Evolutionary conservation across 2,329 filamentous ascomycete genomes (phyloP), one percentile per base, ranked within the genome.

Genomic region (Tolypocladium tropicale): DNA sequence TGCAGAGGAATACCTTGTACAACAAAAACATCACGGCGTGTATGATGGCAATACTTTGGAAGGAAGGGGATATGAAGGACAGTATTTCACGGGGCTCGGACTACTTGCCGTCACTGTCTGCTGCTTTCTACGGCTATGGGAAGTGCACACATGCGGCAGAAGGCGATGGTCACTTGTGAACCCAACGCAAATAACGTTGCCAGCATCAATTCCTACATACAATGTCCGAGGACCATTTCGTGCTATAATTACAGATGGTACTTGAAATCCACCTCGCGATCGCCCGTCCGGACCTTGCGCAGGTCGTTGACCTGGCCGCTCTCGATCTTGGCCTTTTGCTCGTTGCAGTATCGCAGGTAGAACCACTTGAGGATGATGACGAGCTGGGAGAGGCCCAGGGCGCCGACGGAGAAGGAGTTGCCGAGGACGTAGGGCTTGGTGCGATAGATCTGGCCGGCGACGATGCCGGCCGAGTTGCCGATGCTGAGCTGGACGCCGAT

Each of bases 401-500:
- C 60, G 0, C 59, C 68, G 1, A 70, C 57, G 0, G 64, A 67
- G 49, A 63, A 64, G 28, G 39, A 30, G 30, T 64, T 62, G 0
- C 70, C 70, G 11, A 72, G 60, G 7, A 64, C 54, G n/a, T 72
- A 74, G 50, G 60, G 68, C 51, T 58, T 63, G 49, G 53, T 64
- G 18, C 68, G 63, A 52, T 72, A 73, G 25, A 73, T 70, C 58
- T 73, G 71, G 1, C 69, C 68, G 5, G 70, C 64, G 4, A 78
- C 72, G 21, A 78, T 70, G 18, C 76, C 76, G 1, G 76, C 76
- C 1, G 69, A 69, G 56, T 78, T 78, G 1, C 73, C 76, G 18
- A 77, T 70, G 7, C 73, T 73, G 56, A 75, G 72, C 56, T 76
- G 72, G 53, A 76, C 62, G 10, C 76, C 76, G 50, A 78, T 75